These are phyloP conservation scores for Eudorina sp. DNA, from an alignment of 139 green algal species.

Conservation along the genomic window DNA sequence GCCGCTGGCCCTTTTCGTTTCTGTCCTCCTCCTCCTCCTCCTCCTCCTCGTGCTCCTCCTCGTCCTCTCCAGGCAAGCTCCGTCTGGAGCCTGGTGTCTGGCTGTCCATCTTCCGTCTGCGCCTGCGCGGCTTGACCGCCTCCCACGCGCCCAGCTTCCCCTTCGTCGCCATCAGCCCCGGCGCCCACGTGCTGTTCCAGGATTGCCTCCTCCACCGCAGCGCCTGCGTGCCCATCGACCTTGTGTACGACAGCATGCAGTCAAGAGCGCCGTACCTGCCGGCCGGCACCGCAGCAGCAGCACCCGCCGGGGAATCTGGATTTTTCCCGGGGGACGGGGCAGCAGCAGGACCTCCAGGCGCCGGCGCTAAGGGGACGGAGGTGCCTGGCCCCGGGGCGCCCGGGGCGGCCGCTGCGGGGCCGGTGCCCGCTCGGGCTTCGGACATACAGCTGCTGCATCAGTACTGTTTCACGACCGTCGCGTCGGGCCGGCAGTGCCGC, in stretches of 20 bases:
- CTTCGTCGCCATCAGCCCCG: not conserved
- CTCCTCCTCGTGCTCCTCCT: not conserved
- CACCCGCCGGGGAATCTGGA: not conserved
- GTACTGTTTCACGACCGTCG: constrained; percentile 1
- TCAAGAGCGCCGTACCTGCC: not conserved
- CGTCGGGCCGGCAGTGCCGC: not conserved
- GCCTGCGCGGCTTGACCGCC: not conserved
- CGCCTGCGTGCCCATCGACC: not conserved
- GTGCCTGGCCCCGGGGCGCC: not conserved
- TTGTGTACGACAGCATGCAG: constrained; percentile 14
- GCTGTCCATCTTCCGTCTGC: not conserved
- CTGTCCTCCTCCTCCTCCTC: no score
- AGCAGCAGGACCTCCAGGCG: no score
- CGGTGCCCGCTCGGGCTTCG: no score
- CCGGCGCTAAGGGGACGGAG: no score
- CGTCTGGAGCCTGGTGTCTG: not conserved
- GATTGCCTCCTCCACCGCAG: constrained; percentile 4
- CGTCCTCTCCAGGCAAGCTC: constrained; percentile 3
- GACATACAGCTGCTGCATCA: not conserved
- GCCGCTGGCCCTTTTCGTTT: no score
- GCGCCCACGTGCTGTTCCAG: not conserved
- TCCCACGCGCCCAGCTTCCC: constrained; percentile 15
- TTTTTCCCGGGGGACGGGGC: no score
- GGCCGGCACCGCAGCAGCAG: not conserved
- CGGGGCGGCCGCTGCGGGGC: no score